Conservation (phyloP, 768 basidiomycete genomes). For the Ramaria rubella region DNA sequence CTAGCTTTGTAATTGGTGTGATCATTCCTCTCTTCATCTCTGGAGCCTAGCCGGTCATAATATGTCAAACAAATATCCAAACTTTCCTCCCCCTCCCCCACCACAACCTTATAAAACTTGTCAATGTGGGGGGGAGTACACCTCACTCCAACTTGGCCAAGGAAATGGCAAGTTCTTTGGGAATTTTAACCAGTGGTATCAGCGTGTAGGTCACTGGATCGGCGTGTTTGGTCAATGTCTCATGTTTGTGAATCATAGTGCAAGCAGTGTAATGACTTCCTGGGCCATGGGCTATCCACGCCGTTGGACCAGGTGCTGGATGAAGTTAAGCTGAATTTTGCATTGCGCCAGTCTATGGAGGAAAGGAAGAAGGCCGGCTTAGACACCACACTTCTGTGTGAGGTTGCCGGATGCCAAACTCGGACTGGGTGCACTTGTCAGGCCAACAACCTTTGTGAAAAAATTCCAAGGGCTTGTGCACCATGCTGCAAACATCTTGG, state of each 20-base stretch:
- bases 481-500: neutral
- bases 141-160: neutral
- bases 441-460: neutral
- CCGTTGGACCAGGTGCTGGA: neutral
- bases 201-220: neutral
- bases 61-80: neutral
- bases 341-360: neutral
- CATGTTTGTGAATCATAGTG: neutral
- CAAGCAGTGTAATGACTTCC: neutral
- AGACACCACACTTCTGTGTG: neutral
- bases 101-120: neutral
- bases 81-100: neutral
- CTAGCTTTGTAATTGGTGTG: too few species aligned
- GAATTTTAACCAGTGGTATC: neutral
- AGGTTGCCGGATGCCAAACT: neutral
- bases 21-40: too few species aligned
- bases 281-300: neutral
- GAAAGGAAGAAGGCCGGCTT: neutral
- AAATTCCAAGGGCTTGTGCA: neutral
- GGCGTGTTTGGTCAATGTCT: neutral
- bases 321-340: neutral
- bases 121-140: neutral
- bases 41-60: too few species aligned
- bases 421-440: neutral
- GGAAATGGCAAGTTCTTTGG: neutral